Base-by-base conservation (phyloP, 345 rosid species). In the Trapa incisa region DNA sequence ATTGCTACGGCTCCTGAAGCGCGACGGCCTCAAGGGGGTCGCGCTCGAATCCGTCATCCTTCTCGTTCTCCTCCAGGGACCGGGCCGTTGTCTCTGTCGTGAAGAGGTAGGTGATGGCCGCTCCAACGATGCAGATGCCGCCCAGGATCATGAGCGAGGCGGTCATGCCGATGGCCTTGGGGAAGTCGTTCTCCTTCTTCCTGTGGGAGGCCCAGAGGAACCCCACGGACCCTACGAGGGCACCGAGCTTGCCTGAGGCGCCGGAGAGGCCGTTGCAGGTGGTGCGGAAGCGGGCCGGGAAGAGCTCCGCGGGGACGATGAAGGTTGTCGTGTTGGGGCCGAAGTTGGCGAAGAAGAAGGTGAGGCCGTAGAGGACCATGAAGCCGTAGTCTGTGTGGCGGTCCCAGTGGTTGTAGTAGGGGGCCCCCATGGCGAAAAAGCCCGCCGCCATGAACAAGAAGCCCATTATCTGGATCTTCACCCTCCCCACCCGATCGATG, bases 241-340 rank as follows among this genome's bases (percentile, higher is more conserved):
- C 90, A 10, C 90, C 90, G 0, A 85, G 82, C 54, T 87, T 85
- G 42, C 93, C 90, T 4, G 84, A 67, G 1, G 85, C 93, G 14
- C 85, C 88, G 0, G 85, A 82, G 35, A 87, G 76, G 17, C 93
- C 93, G 22, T 87, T 88, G 74, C 88, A 87, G 6, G 86, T 83
- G 0, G 87, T 82, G 3, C 87, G 77, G 43, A 87, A 57, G 71
- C 87, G 80, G 50, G 90, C 88, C 1, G 87, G 90, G 67, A 83
- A 87, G 43, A 85, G 72, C 83, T 85, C 89, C 0, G 88, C 93
- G 0, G 89, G 93, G 1, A 87, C 77, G 6, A 87, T 73, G 70
- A 87, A 87, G 35, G 90, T 87, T 29, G 90, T 85, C 69, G 81
- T 74, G 42, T 87, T 87, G 60, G 93, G 93, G 13, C 93, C 85